These are phyloP conservation scores for Phytophthora fragariaefolia DNA, from an alignment of 352 stramenopile genomes.

Conservation along the genomic window DNA sequence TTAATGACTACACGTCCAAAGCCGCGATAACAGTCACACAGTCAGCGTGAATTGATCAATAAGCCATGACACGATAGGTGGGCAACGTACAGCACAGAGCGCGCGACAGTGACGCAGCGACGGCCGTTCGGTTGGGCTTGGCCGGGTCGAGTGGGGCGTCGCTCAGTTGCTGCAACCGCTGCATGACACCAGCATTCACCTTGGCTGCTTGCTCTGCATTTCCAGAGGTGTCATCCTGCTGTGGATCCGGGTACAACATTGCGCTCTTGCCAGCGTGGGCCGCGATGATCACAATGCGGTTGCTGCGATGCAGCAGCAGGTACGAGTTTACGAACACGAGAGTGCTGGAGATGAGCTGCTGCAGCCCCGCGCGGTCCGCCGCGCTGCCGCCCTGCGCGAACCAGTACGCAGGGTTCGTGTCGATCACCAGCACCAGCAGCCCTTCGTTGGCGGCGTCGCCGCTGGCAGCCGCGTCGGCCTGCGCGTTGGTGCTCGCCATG, in stretches of 20 bases:
- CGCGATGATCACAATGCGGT: constrained; percentile 85
- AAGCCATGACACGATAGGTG: not conserved
- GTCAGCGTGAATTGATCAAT: not conserved
- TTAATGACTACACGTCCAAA: constrained; percentile 76
- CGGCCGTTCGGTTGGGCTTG: constrained; percentile 70
- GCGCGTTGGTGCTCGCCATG: constrained; percentile 14
- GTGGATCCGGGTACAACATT: constrained; percentile 81
- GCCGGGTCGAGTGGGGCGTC: constrained; percentile 50
- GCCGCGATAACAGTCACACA: too few species aligned
- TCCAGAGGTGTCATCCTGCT: constrained; percentile 68
- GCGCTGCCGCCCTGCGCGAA: constrained; percentile 47
- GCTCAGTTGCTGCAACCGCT: constrained; percentile 68
- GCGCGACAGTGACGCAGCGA: constrained; percentile 80
- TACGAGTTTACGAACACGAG: constrained; percentile 91
- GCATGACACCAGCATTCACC: constrained; percentile 77
- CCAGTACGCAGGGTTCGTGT: constrained; percentile 83
- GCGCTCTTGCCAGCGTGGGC: constrained; percentile 72
- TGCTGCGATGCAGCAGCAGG: constrained; percentile 85
- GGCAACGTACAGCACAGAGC: constrained; percentile 76
- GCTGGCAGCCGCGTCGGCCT: constrained; percentile 18
- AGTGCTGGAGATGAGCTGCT: constrained; percentile 77
- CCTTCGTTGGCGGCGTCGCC: constrained; percentile 47
- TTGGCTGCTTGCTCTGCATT: constrained; percentile 74
- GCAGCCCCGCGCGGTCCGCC: constrained; percentile 39
- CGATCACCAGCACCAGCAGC: constrained; percentile 79